phyloP scores from a whole-genome alignment of 73 alveolate species.

The Breviolum minutum region DNA sequence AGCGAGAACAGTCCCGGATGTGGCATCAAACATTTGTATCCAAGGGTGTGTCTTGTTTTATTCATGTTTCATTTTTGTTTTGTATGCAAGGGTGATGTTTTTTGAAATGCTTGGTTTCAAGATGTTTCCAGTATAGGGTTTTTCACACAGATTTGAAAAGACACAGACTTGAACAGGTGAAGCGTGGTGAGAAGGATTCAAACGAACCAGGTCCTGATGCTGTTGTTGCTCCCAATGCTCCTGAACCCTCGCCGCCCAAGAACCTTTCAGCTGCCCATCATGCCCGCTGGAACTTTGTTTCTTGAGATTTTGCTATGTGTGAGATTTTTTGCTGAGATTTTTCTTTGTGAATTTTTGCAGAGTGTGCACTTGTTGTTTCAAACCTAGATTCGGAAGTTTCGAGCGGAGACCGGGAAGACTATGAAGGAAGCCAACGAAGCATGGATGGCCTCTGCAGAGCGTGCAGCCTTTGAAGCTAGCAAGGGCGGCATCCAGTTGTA shows the following conservation, averaged over 20 bases:
- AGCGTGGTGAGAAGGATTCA: not conserved
- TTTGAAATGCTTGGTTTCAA: not conserved
- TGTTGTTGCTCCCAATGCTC: not conserved
- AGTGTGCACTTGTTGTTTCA: not conserved
- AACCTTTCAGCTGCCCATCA: not conserved
- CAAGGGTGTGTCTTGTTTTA: not conserved
- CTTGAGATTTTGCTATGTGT: not conserved
- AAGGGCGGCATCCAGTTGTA: not conserved
- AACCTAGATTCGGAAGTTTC: not conserved
- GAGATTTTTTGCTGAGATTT: not conserved
- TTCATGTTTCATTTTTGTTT: not conserved
- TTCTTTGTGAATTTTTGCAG: no score
- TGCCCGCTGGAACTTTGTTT: not conserved
- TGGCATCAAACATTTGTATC: not conserved
- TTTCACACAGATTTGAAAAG: not conserved
- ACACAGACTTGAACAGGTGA: not conserved
- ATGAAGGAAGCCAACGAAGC: not conserved
- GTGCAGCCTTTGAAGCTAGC: conserved; percentile 18
- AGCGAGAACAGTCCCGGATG: not conserved
- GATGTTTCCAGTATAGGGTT: not conserved
- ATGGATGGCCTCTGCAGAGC: not conserved
- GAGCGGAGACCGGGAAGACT: not conserved
- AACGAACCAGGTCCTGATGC: not conserved
- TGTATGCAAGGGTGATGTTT: no score
- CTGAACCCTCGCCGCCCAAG: not conserved